These are phyloP conservation scores for Rhizopus sp. DNA, from an alignment of 371 early-diverging fungal genomes.

Conservation along the genomic window DNA sequence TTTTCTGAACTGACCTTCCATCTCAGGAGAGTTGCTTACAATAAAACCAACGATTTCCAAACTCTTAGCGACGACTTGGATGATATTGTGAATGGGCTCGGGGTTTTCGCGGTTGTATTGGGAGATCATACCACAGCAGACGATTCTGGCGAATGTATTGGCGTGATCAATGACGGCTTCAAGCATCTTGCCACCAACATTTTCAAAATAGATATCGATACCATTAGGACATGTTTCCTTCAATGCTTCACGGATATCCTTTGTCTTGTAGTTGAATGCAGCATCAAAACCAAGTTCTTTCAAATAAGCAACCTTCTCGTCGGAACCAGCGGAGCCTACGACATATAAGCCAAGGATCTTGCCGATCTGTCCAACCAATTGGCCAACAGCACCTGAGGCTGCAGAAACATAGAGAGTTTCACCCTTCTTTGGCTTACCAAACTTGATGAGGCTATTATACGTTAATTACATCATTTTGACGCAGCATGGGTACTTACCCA, in stretches of 20 bases:
- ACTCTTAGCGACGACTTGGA: conserved; percentile 45
- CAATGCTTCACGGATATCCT: conserved; percentile 45
- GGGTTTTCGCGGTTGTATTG: conserved; percentile 61
- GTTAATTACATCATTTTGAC: not conserved
- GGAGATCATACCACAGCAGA: conserved; percentile 69
- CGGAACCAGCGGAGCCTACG: conserved; percentile 75
- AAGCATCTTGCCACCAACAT: conserved; percentile 74
- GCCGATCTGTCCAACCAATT: conserved; percentile 66
- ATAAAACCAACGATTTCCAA: conserved; percentile 67
- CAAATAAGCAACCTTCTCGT: conserved; percentile 73
- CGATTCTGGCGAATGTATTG: conserved; percentile 57
- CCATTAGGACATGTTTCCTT: conserved; percentile 62
- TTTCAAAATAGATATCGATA: conserved; percentile 70
- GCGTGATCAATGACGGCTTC: conserved; percentile 59
- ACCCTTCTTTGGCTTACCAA: conserved; percentile 44
- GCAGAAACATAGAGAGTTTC: conserved; percentile 59
- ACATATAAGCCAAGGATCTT: conserved; percentile 69
- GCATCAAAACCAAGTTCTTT: conserved; percentile 66
- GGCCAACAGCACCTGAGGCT: conserved; percentile 48
- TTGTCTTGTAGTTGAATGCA: conserved; percentile 85
- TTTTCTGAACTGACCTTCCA: conserved; percentile 53
- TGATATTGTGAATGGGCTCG: conserved; percentile 36
- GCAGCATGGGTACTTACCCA: conserved; percentile 24
- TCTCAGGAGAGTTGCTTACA: conserved; percentile 31
- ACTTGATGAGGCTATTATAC: conserved; percentile 25